Evolutionary conservation across 805 yeast genomes (phyloP), one percentile per base, ranked within the genome.

Genomic region (Cyberlindnera maclurae): DNA sequence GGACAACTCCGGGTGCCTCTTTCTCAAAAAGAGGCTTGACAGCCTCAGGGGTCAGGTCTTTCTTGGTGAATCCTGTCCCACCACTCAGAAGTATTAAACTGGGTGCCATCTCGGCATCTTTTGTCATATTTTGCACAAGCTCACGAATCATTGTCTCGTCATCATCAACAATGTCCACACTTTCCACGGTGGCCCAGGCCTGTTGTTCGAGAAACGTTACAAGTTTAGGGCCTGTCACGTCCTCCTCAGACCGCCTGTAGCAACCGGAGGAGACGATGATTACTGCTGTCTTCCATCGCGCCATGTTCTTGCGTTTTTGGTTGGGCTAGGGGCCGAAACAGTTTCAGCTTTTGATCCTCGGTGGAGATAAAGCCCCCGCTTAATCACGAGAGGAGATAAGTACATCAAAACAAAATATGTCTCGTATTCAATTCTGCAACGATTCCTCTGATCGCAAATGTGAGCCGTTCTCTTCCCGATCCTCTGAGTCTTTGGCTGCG

Each of bases 21-120:
- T 55, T 62, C 12, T 67, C 64, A 1, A 73, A 31, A 27, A 73
- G 34, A 4, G 70, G 65, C 37, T 44, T 53, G 6, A 73, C 55
- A 2, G 76, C 75, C 36, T 73, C 79, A 0, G 78, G 78, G 3
- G 79, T 72, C 7, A 58, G 49, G 50, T 73, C 79, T 6, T 59
- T 49, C 4, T 45, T 47, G 3, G 69, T 52, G 49, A 73, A 70
- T 5, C 79, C 79, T 0, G 79, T 73, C 0, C 79, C 78, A 4
- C 79, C 79, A 22, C 69, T 55, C 1, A 76, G 68, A n/a, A 73
- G 31, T 8, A 73, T 53, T 15, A 71, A 43, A 30, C 27, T 15
- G 3, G 31, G 36, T 7, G 36, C 29, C 4, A 12, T 8, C 4
- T 9, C 34, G 17, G 12, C 16, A 5, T 31, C 24, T 2, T 18